Percentiles rank a stretch among this genome's conserved stretches.
Evolutionary conservation across 2,329 filamentous ascomycete species (phyloP).

Genomic region (Alternaria panax): DNA sequence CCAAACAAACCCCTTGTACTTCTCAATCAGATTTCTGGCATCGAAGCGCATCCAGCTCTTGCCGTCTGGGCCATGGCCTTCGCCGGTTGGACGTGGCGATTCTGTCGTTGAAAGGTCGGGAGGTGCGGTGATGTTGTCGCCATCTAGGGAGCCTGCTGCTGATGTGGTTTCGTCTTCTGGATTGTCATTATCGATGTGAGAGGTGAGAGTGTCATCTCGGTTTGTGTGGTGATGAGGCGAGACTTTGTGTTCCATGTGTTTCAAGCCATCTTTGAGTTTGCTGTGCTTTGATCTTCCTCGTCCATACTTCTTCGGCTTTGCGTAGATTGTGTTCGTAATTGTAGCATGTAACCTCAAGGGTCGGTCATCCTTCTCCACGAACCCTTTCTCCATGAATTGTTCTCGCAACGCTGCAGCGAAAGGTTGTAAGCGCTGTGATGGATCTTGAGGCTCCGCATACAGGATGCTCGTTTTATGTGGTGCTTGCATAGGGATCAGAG

Average conservation of each 20-base stretch:
- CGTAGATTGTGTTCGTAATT: conserved; percentile 84
- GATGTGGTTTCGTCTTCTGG: conserved; percentile 12
- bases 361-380: conserved; percentile 66
- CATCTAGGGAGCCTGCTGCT: conserved; percentile 9
- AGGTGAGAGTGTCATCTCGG: background rate
- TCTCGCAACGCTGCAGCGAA: conserved; percentile 67
- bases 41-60: conserved; percentile 52
- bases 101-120: background rate
- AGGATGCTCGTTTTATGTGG: conserved; percentile 67
- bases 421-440: conserved; percentile 57
- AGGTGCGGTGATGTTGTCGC: background rate
- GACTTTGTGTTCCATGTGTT: conserved; percentile 1
- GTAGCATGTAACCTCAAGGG: conserved; percentile 83
- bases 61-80: conserved; percentile 19
- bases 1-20: conserved; percentile 74
- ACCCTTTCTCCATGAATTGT: conserved; percentile 62
- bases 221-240: conserved; percentile 5
- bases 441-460: conserved; percentile 68
- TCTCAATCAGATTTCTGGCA: conserved; percentile 54
- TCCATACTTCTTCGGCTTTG: conserved; percentile 53
- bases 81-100: background rate
- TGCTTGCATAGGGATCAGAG: conserved; percentile 67
- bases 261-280: conserved; percentile 3
- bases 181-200: background rate
- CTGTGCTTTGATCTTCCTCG: conserved; percentile 34